These are phyloP conservation scores for Delitschia confertaspora DNA, from an alignment of 495 filamentous ascomycete genomes.

Conservation along the genomic window DNA sequence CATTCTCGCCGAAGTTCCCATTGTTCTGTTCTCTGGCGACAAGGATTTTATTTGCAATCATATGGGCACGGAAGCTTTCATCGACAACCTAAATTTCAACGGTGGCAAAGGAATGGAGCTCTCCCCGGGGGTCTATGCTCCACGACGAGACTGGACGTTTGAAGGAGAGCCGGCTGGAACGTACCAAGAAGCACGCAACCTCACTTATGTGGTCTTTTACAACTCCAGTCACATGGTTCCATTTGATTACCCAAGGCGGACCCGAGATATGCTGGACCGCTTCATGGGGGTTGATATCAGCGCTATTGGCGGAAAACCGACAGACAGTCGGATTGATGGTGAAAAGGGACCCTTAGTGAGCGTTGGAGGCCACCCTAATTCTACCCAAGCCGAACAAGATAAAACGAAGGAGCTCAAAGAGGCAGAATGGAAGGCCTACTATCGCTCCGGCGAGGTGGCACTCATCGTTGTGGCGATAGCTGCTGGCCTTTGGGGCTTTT, in stretches of 20 bases:
- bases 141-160: slow-evolving; percentile 86
- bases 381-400: slow-evolving; percentile 59
- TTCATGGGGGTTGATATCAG: slow-evolving; percentile 92
- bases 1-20: slow-evolving; percentile 62
- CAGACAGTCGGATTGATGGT: slow-evolving; percentile 81
- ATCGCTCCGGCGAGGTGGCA: slow-evolving; percentile 81
- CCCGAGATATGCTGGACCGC: slow-evolving; percentile 92
- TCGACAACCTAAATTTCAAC: slow-evolving; percentile 87
- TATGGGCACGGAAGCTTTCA: slow-evolving; percentile 83
- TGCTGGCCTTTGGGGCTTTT: slow-evolving; percentile 71
- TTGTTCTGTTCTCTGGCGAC: slow-evolving; percentile 86
- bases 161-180: slow-evolving; percentile 83
- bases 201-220: slow-evolving; percentile 93
- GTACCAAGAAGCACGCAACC: slow-evolving; percentile 87
- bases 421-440: slow-evolving; percentile 87
- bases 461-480: slow-evolving; percentile 76
- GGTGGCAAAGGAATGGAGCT: slow-evolving; percentile 85
- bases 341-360: slow-evolving; percentile 75
- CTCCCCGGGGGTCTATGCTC: slow-evolving; percentile 82
- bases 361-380: slow-evolving; percentile 81
- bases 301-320: slow-evolving; percentile 75
- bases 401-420: slow-evolving; percentile 70
- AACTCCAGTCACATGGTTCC: slow-evolving; percentile 97
- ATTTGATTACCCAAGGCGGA: slow-evolving; percentile 79
- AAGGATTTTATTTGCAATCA: slow-evolving; percentile 97